Base-by-base conservation (phyloP, 192 early-diverging fungal species). In the Chytriomyces hyalinus region DNA sequence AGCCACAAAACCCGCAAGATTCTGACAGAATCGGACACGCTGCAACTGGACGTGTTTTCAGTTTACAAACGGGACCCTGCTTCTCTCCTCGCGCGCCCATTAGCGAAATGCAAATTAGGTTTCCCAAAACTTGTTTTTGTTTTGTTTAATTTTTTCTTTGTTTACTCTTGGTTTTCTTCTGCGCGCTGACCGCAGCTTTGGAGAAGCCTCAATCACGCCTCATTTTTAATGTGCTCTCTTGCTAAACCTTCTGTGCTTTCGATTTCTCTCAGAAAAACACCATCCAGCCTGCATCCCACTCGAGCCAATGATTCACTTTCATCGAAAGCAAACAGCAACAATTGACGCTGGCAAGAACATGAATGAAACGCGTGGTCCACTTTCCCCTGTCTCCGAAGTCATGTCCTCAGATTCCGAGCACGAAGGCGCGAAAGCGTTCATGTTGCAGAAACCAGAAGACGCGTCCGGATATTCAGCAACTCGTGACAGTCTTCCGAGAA, bases 401-500 rank as follows among this genome's bases (percentile, higher is more conserved):
- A 26, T 26, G 24, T 22, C 20, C 11, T 65, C 57, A 22, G 17
- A 22, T 43, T 22, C 63, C 15, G 20, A 22, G 36, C 24, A 26
- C 5, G 63, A 65, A 22, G 17, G 36, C 63, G 11, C 15, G 17
- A 43, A 65, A 22, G 63, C 63, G 13, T 28, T 28, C 36, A 43
- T 15, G 13, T 1, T 3, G 63, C 17, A 22, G 17, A 65, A 26
- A 1, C 26, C 15, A 13, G 20, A 22, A 20, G 63, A 65, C 63
- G 63, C 63, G 15, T 65, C 26, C 63, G 63, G 36, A 26, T 26
- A 11, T 26, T 51, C 69, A 22, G 20, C 57, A 8, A 68, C 67
- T 49, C 69, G 69, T 36, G 51, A 71, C 48, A 71, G 47, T 57
- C 50, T 71, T 9, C 69, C 47, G 17, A 17, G 69, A 26, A 57